Evolutionary conservation across 768 basidiomycete species (phyloP).

Genomic region (Lactarius akahatsu): DNA sequence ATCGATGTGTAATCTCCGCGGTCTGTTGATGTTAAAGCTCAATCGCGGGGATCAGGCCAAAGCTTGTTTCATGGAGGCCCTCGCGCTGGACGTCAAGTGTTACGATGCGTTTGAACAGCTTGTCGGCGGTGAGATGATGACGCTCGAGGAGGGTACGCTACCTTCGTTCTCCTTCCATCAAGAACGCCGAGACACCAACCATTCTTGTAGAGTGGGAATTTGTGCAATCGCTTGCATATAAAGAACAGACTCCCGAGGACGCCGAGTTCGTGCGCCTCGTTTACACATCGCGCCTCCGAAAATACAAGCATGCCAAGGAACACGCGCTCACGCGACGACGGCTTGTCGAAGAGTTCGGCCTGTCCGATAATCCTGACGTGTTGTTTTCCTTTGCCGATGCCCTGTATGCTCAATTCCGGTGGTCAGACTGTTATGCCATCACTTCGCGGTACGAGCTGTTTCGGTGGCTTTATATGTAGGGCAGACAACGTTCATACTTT

Average conservation of each 20-base stretch:
- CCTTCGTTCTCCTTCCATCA: slow-evolving; percentile 10
- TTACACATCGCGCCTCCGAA: slow-evolving; percentile 87
- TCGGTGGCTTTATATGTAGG: background rate
- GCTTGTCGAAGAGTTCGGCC: slow-evolving; percentile 79
- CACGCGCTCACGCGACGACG: slow-evolving; percentile 75
- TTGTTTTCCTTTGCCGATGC: slow-evolving; percentile 89
- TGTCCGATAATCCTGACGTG: slow-evolving; percentile 92
- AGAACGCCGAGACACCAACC: background rate
- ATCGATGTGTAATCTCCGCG: slow-evolving; percentile 94
- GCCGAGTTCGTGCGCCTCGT: slow-evolving; percentile 91
- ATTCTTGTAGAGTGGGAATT: slow-evolving; percentile 89
- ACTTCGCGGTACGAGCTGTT: slow-evolving; percentile 62
- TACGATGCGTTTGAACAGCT: slow-evolving; percentile 94
- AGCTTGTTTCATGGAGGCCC: slow-evolving; percentile 92
- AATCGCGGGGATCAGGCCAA: slow-evolving; percentile 91
- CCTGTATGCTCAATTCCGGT: slow-evolving; percentile 82
- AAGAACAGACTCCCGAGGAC: slow-evolving; percentile 81
- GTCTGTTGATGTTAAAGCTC: slow-evolving; percentile 90
- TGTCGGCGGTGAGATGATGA: slow-evolving; percentile 93
- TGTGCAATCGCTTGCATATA: slow-evolving; percentile 78
- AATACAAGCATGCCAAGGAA: slow-evolving; percentile 82
- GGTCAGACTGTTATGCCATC: slow-evolving; percentile 91
- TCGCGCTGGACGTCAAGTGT: slow-evolving; percentile 93
- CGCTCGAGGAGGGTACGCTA: slow-evolving; percentile 82
- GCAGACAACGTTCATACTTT: background rate